Evolutionary conservation across 306 rosid species (phyloP).

Genomic region (Cucurbita ficifolia): DNA sequence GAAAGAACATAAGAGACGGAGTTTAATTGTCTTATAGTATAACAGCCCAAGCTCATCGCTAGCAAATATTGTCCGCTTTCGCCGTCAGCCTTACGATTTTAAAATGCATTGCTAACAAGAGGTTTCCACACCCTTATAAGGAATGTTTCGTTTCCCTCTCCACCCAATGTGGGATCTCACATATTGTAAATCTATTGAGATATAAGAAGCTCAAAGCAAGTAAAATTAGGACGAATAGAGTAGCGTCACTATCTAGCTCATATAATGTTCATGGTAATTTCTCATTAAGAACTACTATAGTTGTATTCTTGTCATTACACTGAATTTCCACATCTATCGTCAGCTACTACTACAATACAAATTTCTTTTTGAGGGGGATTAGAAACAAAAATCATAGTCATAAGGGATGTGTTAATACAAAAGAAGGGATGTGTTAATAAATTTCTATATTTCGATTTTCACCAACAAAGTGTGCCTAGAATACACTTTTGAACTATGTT

Average conservation of each 20-base stretch:
- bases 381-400: not conserved
- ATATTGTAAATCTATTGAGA: not conserved
- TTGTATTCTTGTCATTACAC: not conserved
- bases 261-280: not conserved
- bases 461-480: not conserved
- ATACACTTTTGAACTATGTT: not conserved
- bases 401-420: not conserved
- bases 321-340: not conserved
- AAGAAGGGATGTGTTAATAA: not conserved
- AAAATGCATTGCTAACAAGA: too few species aligned
- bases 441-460: not conserved
- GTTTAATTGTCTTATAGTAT: not conserved
- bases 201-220: not conserved
- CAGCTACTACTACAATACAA: not conserved
- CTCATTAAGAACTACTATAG: not conserved
- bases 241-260: not conserved
- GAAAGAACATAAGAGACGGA: not conserved
- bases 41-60: too few species aligned
- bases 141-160: too few species aligned
- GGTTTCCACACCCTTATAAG: too few species aligned
- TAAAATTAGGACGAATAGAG: not conserved
- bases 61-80: too few species aligned
- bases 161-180: too few species aligned
- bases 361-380: not conserved
- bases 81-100: too few species aligned